Base-by-base conservation (phyloP, 2,329 filamentous ascomycete species). In the Fulvia fulva region DNA sequence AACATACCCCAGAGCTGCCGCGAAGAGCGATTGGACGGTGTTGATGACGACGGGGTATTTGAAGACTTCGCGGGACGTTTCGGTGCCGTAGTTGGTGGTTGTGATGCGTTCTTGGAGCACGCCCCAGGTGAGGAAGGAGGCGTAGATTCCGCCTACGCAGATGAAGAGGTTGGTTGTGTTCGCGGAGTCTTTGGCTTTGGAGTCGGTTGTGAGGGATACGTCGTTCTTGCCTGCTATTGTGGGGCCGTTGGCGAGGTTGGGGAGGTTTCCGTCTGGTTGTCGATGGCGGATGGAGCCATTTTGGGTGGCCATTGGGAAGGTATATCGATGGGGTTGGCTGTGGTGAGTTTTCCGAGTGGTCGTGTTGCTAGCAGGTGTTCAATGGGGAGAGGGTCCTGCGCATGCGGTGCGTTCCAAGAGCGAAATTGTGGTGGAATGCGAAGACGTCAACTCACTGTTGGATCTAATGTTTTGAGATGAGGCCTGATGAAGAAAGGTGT, bases 71-170 rank as follows among this genome's bases (percentile, higher is more conserved):
- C 83, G 84, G 28, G 78, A 72, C 22, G 81, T 75, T 4, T 74
- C 70, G 12, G 87, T 77, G 58, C 88, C 88, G 76, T 97, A 94
- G 7, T 86, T 82, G 11, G 91, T 97, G 14, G 94, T 99, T 26
- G 94, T 97, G 70, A 99, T 90, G 69, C 94, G 91, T 76, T 99
- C 94, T 81, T 99, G 94, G 61, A 99, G 88, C 65, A 96, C 87
- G 23, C 90, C 94, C 94, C 94, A 99, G 32, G 92, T 95, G 54
- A 99, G 79, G 78, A 99, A 99, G 34, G 92, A 96, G 34, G 88
- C 91, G 74, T 99, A 99, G 68, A 99, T 99, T 59, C 94, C 94
- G 6, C 86, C 87, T n/a, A 97, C 91, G 64, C 92, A 93, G 61
- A 96, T 84, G 51, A 92, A 76, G 56, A 97, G 83, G 74, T 96